These are phyloP conservation scores for Acanthamoeba healyi DNA, from an alignment of 208 protist species.

Conservation along the genomic window DNA sequence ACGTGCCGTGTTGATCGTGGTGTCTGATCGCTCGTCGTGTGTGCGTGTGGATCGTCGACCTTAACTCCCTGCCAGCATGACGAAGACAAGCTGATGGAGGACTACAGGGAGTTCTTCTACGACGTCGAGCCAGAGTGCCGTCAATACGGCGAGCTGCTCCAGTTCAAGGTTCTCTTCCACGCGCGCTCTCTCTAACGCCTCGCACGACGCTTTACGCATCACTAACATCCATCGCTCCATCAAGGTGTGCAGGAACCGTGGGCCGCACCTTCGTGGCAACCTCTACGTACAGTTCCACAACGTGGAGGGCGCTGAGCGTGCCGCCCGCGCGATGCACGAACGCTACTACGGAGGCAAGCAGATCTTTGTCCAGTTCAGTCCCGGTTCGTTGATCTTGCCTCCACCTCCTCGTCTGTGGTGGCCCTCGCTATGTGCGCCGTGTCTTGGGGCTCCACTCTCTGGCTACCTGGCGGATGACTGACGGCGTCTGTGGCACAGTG, in stretches of 20 bases:
- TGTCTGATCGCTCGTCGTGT: background rate
- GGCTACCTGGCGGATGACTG: background rate
- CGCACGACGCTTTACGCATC: background rate
- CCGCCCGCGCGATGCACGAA: background rate
- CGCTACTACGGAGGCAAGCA: constrained; percentile 57
- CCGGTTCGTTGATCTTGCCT: background rate
- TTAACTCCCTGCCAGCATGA: constrained; percentile 45
- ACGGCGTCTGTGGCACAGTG: background rate
- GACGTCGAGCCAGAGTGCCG: constrained; percentile 59
- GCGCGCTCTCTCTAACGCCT: background rate
- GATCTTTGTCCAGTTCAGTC: constrained; percentile 50
- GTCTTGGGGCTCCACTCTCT: no score
- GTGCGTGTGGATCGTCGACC: background rate
- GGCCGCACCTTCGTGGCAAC: constrained; percentile 63
- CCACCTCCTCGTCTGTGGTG: background rate
- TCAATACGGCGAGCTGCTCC: background rate
- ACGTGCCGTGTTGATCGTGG: background rate
- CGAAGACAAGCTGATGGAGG: constrained; percentile 45
- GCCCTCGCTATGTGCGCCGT: no score
- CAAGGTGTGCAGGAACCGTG: constrained; percentile 68
- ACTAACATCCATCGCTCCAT: background rate
- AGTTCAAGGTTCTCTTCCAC: constrained; percentile 36
- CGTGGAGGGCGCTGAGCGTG: constrained; percentile 11
- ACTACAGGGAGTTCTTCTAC: constrained; percentile 57
- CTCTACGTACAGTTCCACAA: constrained; percentile 51